Evolutionary conservation across 306 rosid genomes (phyloP), one percentile per base, ranked within the genome.

Genomic region (Castanea sativa): DNA sequence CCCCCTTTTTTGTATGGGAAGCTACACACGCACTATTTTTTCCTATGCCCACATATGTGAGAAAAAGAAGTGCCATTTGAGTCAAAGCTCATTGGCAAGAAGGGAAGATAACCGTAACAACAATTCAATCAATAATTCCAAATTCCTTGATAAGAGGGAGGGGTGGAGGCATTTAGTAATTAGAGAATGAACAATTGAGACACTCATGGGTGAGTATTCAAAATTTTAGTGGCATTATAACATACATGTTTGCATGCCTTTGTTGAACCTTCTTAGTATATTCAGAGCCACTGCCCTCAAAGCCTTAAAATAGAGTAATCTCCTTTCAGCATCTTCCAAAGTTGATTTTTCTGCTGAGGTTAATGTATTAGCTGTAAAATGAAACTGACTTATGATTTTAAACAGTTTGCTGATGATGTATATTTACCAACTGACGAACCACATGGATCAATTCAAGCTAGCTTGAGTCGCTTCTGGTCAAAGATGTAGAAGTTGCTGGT

Each of bases 381-480:
- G 30, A 33, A 16, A 75, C 49, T 9, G 23, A 74, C 25, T 76
- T 53, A 32, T 33, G 65, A 29, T 75, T 21, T 64, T 53, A 52
- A 79, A 90, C 91, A 95, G 98, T 95, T 95, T 79, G 90, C 86
- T 20, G 91, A 95, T 65, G 99, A 95, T 83, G 99, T 95, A 45
- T 95, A 90, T 76, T 86, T 93, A 21, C 99, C 99, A 57, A 95
- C 96, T 57, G 96, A 91, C 38, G 98, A 95, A 86, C 98, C 99
- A 3, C 98, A 91, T 70, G 97, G 99, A 56, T 90, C 99, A 33
- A 93, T 95, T 76, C 84, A 95, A 90, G 97, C 99, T 57, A 93
- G 83, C 87, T 83, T 93, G 84, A 88, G 91, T 87, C 94, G 96
- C 69, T 59, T 72, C 85, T 61, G 85, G 82, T 93, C 99, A 52